Percentiles rank a stretch among this genome's conserved stretches.
Conservation (phyloP, 192 early-diverging fungal species). For the Entomortierella beljakovae region DNA sequence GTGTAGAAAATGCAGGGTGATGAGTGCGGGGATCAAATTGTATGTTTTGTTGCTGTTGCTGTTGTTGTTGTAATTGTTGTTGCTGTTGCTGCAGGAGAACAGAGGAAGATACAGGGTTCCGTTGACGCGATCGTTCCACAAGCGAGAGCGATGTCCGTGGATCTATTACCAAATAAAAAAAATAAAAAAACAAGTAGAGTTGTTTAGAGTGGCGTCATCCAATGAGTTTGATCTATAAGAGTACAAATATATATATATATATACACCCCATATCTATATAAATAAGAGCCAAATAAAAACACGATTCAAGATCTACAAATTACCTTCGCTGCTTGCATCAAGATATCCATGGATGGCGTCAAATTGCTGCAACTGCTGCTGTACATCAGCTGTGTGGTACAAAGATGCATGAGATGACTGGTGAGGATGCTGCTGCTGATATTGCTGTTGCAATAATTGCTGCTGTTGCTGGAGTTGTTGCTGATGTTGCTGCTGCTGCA, state of each 20-base stretch:
- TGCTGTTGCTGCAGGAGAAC: constrained; percentile 17
- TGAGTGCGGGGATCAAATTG: constrained; percentile 15
- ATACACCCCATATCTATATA: not conserved
- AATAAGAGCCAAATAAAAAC: constrained; percentile 5
- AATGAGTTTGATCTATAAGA: not conserved
- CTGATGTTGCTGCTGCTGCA: constrained; percentile 11
- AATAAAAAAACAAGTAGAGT: not conserved
- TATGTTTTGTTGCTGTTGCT: constrained; percentile 6
- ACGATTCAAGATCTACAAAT: constrained; percentile 7
- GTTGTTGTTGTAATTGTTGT: constrained; percentile 25
- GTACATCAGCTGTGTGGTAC: constrained; percentile 26
- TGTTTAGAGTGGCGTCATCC: not conserved
- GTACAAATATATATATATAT: not conserved
- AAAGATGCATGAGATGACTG: constrained; percentile 8
- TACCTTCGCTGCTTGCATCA: constrained; percentile 38
- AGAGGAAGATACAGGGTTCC: constrained; percentile 27
- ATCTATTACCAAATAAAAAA: constrained; percentile 18
- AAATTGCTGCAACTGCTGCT: constrained; percentile 45
- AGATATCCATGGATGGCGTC: constrained; percentile 52
- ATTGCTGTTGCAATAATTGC: not conserved
- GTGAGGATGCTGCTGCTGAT: constrained; percentile 8
- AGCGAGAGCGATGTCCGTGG: constrained; percentile 32
- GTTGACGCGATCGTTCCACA: constrained; percentile 49
- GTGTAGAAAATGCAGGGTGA: constrained; percentile 17
- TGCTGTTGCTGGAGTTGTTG: constrained; percentile 9